These are phyloP conservation scores for Glycine soja DNA, from an alignment of 306 rosid genomes.

Conservation along the genomic window DNA sequence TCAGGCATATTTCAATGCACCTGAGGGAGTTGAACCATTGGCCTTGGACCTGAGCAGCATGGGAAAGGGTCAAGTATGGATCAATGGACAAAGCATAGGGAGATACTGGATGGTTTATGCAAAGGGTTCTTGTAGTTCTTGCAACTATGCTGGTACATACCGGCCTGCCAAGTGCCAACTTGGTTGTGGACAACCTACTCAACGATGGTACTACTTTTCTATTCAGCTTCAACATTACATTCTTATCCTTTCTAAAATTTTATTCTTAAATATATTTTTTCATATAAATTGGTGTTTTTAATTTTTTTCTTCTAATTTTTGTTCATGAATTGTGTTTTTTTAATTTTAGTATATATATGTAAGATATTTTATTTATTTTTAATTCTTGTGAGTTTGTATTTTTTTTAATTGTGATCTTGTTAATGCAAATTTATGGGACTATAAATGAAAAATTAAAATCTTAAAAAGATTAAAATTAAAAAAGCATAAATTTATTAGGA, in stretches of 20 bases:
- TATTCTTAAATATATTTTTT: no score
- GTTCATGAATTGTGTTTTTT: no score
- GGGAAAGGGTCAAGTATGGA: constrained; percentile 99
- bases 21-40: constrained; percentile 74
- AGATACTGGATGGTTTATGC: constrained; percentile 96
- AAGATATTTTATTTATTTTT: no score
- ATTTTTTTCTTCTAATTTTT: no score
- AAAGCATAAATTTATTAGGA: no score
- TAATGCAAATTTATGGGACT: no score
- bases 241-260: constrained; percentile 15
- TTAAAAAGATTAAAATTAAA: no score
- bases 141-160: constrained; percentile 79
- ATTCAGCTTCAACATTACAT: constrained; percentile 1
- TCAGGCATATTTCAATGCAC: constrained; percentile 89
- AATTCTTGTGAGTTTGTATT: no score
- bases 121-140: constrained; percentile 72
- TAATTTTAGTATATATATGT: no score
- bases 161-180: constrained; percentile 65
- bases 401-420: no score
- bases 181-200: constrained; percentile 94
- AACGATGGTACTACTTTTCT: constrained; percentile 71
- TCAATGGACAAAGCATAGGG: constrained; percentile 96
- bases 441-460: no score
- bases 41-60: constrained; percentile 86
- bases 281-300: no score